Base-by-base conservation (phyloP, 2,329 filamentous ascomycete genomes). In the Gremmenia infestans region DNA sequence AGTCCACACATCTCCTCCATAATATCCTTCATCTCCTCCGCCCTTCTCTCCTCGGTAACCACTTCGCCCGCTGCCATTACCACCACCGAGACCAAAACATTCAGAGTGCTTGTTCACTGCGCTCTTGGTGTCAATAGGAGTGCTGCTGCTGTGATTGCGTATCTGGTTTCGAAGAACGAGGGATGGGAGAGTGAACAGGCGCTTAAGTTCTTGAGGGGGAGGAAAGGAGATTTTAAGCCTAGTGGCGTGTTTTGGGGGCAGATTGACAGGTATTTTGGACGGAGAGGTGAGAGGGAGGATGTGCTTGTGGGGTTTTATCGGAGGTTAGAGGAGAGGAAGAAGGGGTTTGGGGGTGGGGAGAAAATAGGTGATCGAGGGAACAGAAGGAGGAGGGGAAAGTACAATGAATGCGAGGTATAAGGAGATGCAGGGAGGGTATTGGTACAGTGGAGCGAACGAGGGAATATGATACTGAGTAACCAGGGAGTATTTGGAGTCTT, bases 251-350 rank as follows among this genome's bases (percentile, higher is more conserved):
- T 55, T 23, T 32, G 55, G 6, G 5, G 5, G 3, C 49, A 58
- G 37, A 55, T 58, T 36, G 53, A 58, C 42, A 37, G 19, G 22
- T 52, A 45, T 12, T 58, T 53, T 48, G 37, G 53, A 12, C 45
- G 52, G 19, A 28, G 40, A 8, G 39, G n/a, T 8, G 37, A 35
- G n/a, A 49, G 7, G 5, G 42, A 53, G n/a, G 39, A 47, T 22
- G 32, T 36, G 25, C 23, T 50, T 36, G 11, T 39, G 11, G 14
- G 42, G 11, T 55, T 57, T 36, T 40, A 54, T 28, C 35, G 35
- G 35, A 22, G 48, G 14, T n/a, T n/a, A n/a, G n/a, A n/a, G n/a
- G n/a, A n/a, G n/a, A n/a, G n/a, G n/a, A n/a, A n/a, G n/a, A n/a
- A n/a, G n/a, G n/a, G n/a, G n/a, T n/a, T 23, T 14, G 37, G 37